Percentiles rank a stretch among this genome's conserved stretches.
Evolutionary conservation across 1,284 basidiomycete species (phyloP).

Genomic region (Bondarzewia mesenterica): DNA sequence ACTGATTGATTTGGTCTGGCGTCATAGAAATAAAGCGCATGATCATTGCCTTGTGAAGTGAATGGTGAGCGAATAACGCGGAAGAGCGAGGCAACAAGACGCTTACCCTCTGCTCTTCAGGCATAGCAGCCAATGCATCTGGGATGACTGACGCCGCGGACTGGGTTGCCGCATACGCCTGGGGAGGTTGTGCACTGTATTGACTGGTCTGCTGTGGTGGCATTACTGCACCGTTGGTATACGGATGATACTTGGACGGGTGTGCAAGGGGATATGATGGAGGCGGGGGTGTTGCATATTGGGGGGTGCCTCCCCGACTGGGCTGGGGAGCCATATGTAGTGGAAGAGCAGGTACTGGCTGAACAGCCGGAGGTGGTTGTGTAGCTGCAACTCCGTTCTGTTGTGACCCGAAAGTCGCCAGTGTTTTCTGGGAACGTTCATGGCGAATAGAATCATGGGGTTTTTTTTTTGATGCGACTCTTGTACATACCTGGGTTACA

Average conservation of each 20-base stretch:
- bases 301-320: slow-evolving; percentile 10
- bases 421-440: slow-evolving; percentile 11
- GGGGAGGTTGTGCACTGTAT: slow-evolving; percentile 8
- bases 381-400: slow-evolving; percentile 8
- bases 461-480: too few species aligned
- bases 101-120: slow-evolving; percentile 61
- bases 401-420: slow-evolving; percentile 9
- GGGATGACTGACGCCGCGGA: slow-evolving; percentile 24
- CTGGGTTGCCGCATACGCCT: slow-evolving; percentile 11
- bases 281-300: slow-evolving; percentile 5
- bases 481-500: slow-evolving; percentile 51
- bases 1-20: slow-evolving; percentile 54
- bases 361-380: slow-evolving; percentile 1
- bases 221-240: slow-evolving; percentile 3
- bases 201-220: slow-evolving; percentile 4
- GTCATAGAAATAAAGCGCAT: slow-evolving; percentile 63
- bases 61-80: not conserved
- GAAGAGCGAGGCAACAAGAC: slow-evolving; percentile 25
- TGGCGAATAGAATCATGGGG: not conserved
- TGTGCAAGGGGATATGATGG: slow-evolving; percentile 26
- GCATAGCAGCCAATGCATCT: slow-evolving; percentile 48
- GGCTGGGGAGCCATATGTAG: slow-evolving; percentile 8
- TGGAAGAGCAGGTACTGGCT: slow-evolving; percentile 6
- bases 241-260: slow-evolving; percentile 11
- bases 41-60: slow-evolving; percentile 45